These are phyloP conservation scores for Solanum chiquidenum DNA, from an alignment of 257 asterid species.

Conservation along the genomic window DNA sequence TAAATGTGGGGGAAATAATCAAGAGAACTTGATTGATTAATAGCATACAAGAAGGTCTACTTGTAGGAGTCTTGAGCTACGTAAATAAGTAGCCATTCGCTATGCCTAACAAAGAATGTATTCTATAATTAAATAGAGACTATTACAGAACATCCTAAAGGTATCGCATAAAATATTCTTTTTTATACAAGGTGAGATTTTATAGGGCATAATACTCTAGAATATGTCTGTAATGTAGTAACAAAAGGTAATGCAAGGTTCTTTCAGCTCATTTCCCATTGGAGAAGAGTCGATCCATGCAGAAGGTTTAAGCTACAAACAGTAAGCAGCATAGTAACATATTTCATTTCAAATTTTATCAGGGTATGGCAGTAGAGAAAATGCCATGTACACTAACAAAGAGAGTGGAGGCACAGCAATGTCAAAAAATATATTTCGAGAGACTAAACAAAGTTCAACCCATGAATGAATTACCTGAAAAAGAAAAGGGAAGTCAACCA, in stretches of 20 bases:
- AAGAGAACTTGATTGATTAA: neutral
- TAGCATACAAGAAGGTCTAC: neutral
- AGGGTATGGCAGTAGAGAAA: neutral
- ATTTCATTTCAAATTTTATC: neutral
- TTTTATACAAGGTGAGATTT: neutral
- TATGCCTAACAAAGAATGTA: neutral
- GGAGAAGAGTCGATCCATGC: neutral
- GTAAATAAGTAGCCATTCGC: neutral
- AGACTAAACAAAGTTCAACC: neutral
- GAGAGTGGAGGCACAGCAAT: neutral
- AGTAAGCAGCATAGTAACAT: neutral
- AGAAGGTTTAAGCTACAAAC: neutral
- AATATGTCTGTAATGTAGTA: neutral
- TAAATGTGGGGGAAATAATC: neutral
- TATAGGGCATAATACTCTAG: neutral
- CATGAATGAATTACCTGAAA: neutral
- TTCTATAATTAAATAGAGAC: neutral
- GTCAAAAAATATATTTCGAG: neutral
- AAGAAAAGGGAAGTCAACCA: neutral
- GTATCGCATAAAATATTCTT: neutral
- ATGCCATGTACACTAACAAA: neutral
- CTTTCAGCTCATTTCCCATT: neutral
- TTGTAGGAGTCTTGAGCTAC: neutral
- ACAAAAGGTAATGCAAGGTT: neutral
- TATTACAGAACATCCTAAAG: neutral